phyloP scores from a whole-genome alignment of 2,329 filamentous ascomycete genomes.

The Colletotrichum sp. region DNA sequence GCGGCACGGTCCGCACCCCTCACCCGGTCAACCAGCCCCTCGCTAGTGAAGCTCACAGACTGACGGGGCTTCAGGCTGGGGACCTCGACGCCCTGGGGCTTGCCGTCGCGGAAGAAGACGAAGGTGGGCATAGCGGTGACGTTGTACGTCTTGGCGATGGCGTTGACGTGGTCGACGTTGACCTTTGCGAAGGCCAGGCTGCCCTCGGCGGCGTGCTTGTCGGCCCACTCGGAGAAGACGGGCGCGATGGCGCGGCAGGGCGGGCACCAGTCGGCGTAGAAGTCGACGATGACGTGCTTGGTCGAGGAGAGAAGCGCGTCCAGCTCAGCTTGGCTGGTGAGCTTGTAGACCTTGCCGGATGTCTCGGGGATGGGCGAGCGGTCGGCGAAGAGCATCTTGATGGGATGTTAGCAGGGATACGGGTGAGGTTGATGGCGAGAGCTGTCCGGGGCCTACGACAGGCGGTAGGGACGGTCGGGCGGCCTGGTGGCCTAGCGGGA shows the following conservation, averaged over 20 bases:
- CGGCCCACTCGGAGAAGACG: conserved; percentile 49
- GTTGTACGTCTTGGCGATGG: conserved; percentile 53
- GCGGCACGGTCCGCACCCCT: not conserved
- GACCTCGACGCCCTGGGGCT: conserved; percentile 28
- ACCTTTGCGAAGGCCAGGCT: conserved; percentile 48
- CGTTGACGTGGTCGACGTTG: conserved; percentile 49
- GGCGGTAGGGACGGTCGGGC: not conserved
- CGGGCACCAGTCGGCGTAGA: conserved; percentile 57
- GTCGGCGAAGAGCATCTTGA: not conserved
- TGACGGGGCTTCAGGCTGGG: not conserved
- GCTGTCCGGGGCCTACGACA: not conserved
- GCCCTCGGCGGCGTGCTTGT: conserved; percentile 33
- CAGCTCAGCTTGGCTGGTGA: conserved; percentile 33
- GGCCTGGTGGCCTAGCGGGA: no score
- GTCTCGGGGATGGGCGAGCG: not conserved
- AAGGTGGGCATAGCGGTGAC: conserved; percentile 65
- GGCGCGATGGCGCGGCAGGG: conserved; percentile 55
- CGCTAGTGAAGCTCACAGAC: not conserved
- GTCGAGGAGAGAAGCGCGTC: conserved; percentile 40
- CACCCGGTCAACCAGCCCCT: not conserved
- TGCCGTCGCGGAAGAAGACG: conserved; percentile 62
- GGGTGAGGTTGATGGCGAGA: not conserved
- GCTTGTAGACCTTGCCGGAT: not conserved
- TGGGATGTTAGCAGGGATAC: not conserved
- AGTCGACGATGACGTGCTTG: conserved; percentile 52